Conservation (phyloP, 1,284 basidiomycete genomes). For the Cryptococcus sp. region DNA sequence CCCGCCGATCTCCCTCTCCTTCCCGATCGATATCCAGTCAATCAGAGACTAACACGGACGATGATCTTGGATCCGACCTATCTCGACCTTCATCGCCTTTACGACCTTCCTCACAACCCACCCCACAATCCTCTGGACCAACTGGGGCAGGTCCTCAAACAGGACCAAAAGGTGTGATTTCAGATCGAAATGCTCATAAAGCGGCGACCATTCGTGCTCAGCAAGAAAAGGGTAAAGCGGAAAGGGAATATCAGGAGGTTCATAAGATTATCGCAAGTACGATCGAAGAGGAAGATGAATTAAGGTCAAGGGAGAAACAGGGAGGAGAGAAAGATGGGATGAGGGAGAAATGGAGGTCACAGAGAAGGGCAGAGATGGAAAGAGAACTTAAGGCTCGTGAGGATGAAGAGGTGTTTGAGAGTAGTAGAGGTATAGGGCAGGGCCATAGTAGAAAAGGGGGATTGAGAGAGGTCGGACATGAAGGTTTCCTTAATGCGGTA, state of each 20-base stretch:
- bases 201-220: conserved; percentile 2
- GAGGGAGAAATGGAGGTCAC: conserved; percentile 5
- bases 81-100: conserved; percentile 9
- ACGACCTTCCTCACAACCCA: not conserved
- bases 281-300: conserved; percentile 25
- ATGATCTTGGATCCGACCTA: conserved; percentile 32
- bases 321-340: conserved; percentile 14
- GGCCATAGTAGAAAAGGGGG: conserved; percentile 13
- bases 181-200: conserved; percentile 23
- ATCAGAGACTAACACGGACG: conserved; percentile 21
- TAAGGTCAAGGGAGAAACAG: conserved; percentile 7
- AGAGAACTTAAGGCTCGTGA: conserved; percentile 7
- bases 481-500: conserved; percentile 35
- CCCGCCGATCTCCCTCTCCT: conserved; percentile 17
- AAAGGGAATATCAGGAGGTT: conserved; percentile 15
- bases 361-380: conserved; percentile 10
- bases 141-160: conserved; percentile 28
- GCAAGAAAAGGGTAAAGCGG: conserved; percentile 1
- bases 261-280: conserved; percentile 26
- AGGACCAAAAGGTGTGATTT: conserved; percentile 44
- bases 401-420: conserved; percentile 11
- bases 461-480: conserved; percentile 35
- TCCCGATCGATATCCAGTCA: conserved; percentile 10
- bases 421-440: conserved; percentile 1
- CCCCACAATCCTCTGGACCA: conserved; percentile 1